Percentiles rank a stretch among this genome's conserved stretches.
These are phyloP conservation scores for Ophiocordyceps robertsii DNA, from an alignment of 2,329 filamentous ascomycete species.

Conservation along the genomic window DNA sequence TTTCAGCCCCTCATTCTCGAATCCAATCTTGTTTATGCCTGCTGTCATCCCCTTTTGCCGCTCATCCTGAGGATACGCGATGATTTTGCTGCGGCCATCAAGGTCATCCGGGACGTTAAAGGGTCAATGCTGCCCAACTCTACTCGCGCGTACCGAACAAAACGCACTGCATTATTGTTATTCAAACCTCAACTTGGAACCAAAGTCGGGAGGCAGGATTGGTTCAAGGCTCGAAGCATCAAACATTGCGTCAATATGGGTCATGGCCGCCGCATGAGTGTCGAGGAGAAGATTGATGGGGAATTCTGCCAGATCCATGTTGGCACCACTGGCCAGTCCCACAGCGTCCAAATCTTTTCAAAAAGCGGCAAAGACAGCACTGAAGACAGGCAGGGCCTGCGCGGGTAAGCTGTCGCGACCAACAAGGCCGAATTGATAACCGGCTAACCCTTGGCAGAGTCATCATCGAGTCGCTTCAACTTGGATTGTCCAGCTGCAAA, in stretches of 20 bases:
- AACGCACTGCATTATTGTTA: constrained; percentile 10
- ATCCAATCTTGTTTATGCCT: constrained; percentile 35
- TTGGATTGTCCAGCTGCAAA: constrained; percentile 44
- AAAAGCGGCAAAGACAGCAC: constrained; percentile 90
- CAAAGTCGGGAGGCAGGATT: constrained; percentile 52
- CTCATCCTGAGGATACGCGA: constrained; percentile 57
- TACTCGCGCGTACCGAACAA: constrained; percentile 1
- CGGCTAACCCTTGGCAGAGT: constrained; percentile 22
- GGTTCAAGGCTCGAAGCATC: constrained; percentile 55
- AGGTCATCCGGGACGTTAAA: constrained; percentile 29
- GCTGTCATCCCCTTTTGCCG: constrained; percentile 58
- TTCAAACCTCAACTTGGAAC: constrained; percentile 42
- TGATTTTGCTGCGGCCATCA: constrained; percentile 47
- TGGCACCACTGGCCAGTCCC: constrained; percentile 40
- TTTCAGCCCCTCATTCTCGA: constrained; percentile 56
- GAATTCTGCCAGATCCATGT: constrained; percentile 88
- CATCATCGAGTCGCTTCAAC: constrained; percentile 49
- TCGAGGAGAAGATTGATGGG: constrained; percentile 75
- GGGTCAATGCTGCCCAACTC: constrained; percentile 8
- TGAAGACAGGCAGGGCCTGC: constrained; percentile 48
- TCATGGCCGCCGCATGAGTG: constrained; percentile 46
- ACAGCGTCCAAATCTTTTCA: constrained; percentile 68
- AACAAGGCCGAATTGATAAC: too few species aligned
- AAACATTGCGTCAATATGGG: constrained; percentile 60
- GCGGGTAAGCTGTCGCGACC: constrained; percentile 25